Evolutionary conservation across 2,329 filamentous ascomycete species (phyloP).

Genomic region (Talaromyces sp.): DNA sequence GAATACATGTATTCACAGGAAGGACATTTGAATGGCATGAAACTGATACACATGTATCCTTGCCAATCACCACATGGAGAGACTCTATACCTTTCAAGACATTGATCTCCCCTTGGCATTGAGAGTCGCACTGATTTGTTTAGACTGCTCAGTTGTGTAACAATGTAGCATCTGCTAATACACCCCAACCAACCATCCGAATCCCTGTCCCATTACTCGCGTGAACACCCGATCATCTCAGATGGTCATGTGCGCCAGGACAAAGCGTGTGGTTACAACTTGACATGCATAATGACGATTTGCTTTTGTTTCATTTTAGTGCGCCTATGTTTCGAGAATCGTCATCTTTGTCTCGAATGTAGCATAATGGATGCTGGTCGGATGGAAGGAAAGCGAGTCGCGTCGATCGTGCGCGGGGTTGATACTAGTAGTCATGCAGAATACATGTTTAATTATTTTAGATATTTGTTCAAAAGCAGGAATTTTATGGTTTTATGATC

Average conservation of each 20-base stretch:
- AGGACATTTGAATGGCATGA: no score
- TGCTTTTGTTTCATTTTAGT: background rate
- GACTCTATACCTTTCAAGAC: no score
- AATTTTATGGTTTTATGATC: no score
- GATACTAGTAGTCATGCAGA: background rate
- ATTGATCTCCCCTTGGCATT: background rate
- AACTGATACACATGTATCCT: background rate
- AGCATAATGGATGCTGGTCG: background rate
- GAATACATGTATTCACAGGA: no score
- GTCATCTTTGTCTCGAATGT: background rate
- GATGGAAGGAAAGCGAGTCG: background rate
- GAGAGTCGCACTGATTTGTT: no score
- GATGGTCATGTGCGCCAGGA: background rate
- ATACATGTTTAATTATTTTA: no score
- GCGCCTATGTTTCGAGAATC: background rate
- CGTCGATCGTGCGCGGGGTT: background rate
- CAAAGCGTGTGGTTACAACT: background rate
- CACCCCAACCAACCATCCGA: background rate
- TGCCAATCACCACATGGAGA: background rate
- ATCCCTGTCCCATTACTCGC: background rate
- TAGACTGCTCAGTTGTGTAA: no score
- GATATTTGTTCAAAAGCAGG: no score
- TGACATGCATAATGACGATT: background rate
- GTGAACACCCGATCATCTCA: background rate
- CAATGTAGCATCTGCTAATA: no score